Base-by-base conservation (phyloP, 441 rosid genomes). In the Jatropha podagrica region DNA sequence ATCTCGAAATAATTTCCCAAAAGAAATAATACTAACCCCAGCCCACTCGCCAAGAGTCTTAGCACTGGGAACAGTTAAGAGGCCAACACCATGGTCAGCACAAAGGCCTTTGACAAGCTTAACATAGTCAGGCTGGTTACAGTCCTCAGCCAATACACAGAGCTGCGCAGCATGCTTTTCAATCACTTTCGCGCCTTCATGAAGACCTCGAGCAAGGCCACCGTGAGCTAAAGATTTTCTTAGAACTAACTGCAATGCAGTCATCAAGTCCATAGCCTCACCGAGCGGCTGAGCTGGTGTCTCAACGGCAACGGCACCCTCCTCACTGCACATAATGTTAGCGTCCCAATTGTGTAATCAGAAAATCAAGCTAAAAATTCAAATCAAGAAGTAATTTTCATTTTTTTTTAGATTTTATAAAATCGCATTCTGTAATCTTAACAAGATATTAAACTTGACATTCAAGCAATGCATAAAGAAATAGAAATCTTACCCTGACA, bases 21-120 rank as follows among this genome's bases (percentile, higher is more conserved):
- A 17, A 27, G 0, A 17, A 49, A 0, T 40, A 59, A 62, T 54
- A 89, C 95, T 88, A 84, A 95, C 99, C 63, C 99, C 98, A 80
- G 97, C 98, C 99, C 99, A 95, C 74, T 95, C 98, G 38, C 99
- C 97, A 0, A 95, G 98, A 46, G 93, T 85, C 83, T 92, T 91
- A 51, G 97, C 92, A 82, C 89, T 90, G 20, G 97, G 97, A 54
- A 89, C 95, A 0, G 86, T 86, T 66, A 95, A 73, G 72, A 95
- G 79, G 67, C 84, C 84, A 15, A 91, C 90, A 27, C 84, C 85
- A 81, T 90, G 98, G 58, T 91, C 96, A 60, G 85, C 89, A 51
- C 99, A 95, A 46, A 95, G 97, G 41, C 91, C 95, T 78, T 91
- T 95, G 15, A 93, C 98, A 75, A 95, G 86, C 77, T 95, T 90